Evolutionary conservation across 306 rosid species (phyloP).

Genomic region (Pterocarpus santalinus): DNA sequence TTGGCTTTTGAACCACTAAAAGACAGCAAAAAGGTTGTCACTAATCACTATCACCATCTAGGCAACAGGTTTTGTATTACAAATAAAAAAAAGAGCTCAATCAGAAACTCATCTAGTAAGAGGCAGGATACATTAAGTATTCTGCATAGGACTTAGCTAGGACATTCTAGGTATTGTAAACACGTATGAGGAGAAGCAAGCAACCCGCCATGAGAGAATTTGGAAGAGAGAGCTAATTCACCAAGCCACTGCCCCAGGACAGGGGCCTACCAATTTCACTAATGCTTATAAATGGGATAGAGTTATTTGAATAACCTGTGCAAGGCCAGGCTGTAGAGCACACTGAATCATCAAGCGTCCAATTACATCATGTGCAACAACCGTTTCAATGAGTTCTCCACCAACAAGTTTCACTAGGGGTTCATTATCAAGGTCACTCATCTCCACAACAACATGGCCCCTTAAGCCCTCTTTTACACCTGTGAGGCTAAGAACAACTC

Average conservation of each 20-base stretch:
- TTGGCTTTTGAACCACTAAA: background rate
- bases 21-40: slow-evolving; percentile 22
- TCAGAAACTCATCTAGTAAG: slow-evolving; percentile 18
- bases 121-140: slow-evolving; percentile 1
- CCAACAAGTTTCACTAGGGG: slow-evolving; percentile 98
- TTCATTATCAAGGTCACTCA: slow-evolving; percentile 98
- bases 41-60: background rate
- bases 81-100: slow-evolving; percentile 17
- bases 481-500: slow-evolving; percentile 96
- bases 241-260: slow-evolving; percentile 10
- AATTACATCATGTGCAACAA: slow-evolving; percentile 99
- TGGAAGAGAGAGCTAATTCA: slow-evolving; percentile 26
- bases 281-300: slow-evolving; percentile 34
- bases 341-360: slow-evolving; percentile 99
- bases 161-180: slow-evolving; percentile 13
- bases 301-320: slow-evolving; percentile 72
- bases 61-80: slow-evolving; percentile 22
- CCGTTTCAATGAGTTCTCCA: slow-evolving; percentile 95
- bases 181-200: slow-evolving; percentile 15
- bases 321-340: slow-evolving; percentile 99
- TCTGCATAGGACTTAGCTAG: slow-evolving; percentile 21
- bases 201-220: slow-evolving; percentile 12
- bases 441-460: slow-evolving; percentile 96
- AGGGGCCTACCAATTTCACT: slow-evolving; percentile 16
- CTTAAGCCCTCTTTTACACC: slow-evolving; percentile 93